Percentiles rank a stretch among this genome's conserved stretches.
Evolutionary conservation across 2,329 filamentous ascomycete genomes (phyloP).

Genomic region (Biscogniauxia marginata): DNA sequence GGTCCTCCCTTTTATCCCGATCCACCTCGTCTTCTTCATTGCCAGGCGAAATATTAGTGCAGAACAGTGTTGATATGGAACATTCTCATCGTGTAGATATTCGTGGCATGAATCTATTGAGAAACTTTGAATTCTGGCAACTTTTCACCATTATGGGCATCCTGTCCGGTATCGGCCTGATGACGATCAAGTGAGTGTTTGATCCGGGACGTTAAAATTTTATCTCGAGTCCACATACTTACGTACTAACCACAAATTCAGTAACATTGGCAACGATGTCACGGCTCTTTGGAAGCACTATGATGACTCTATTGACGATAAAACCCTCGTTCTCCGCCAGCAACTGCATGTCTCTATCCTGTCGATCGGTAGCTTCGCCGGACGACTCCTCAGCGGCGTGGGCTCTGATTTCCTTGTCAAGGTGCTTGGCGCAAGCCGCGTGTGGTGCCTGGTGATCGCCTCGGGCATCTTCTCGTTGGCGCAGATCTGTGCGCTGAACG

Average conservation of each 20-base stretch:
- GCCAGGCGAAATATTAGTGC: constrained; percentile 50
- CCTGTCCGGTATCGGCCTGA: constrained; percentile 89
- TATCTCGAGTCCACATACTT: too few relatives aligned
- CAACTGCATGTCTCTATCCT: constrained; percentile 91
- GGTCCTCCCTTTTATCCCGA: constrained; percentile 75
- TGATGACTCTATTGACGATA: constrained; percentile 68
- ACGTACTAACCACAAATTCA: constrained; percentile 35
- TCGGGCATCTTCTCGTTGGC: constrained; percentile 75
- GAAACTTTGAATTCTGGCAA: constrained; percentile 82
- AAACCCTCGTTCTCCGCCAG: constrained; percentile 78
- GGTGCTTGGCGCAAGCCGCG: constrained; percentile 72
- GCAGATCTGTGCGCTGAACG: constrained; percentile 72
- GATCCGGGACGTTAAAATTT: too few relatives aligned
- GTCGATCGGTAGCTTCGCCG: constrained; percentile 83
- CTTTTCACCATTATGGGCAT: constrained; percentile 84
- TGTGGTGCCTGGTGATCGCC: constrained; percentile 86
- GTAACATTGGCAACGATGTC: constrained; percentile 90
- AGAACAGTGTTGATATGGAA: constrained; percentile 66
- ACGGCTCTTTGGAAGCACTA: constrained; percentile 87
- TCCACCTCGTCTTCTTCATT: constrained; percentile 49
- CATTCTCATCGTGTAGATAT: constrained; percentile 85
- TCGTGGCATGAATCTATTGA: constrained; percentile 74
- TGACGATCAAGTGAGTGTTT: constrained; percentile 91
- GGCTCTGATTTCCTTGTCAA: constrained; percentile 90
- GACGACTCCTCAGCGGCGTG: constrained; percentile 78